A percentile compares a stretch with the other conserved stretches of the same genome.
Evolutionary conservation across 2,329 filamentous ascomycete species (phyloP).

Genomic region (Aspergillus jensenii): DNA sequence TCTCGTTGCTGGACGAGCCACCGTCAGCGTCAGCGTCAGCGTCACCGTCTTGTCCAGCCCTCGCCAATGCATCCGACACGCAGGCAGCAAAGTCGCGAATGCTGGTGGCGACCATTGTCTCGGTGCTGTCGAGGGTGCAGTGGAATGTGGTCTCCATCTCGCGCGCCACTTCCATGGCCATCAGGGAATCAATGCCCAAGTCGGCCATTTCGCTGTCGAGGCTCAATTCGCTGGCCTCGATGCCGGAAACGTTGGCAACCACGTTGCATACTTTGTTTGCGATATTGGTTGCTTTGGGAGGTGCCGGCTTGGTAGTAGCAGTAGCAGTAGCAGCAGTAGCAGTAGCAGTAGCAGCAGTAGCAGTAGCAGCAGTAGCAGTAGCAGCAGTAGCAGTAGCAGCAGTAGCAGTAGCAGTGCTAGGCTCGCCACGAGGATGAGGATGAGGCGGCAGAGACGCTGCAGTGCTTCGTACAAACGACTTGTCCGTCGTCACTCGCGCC

Average conservation of each 20-base stretch:
- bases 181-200: conserved; percentile 13
- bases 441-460: background rate
- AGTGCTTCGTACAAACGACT: background rate
- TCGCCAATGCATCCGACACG: background rate
- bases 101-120: conserved; percentile 4
- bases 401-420: background rate
- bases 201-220: conserved; percentile 40
- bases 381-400: background rate
- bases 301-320: background rate
- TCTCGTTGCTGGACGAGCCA: background rate
- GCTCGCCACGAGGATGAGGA: background rate
- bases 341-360: background rate
- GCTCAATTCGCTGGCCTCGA: conserved; percentile 41
- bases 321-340: background rate
- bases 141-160: conserved; percentile 6
- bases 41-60: background rate
- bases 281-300: background rate
- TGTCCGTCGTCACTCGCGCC: background rate
- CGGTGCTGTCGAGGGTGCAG: background rate
- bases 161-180: conserved; percentile 14
- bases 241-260: conserved; percentile 26
- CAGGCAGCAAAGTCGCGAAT: conserved; percentile 3
- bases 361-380: background rate
- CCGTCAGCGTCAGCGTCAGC: background rate
- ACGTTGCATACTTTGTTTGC: background rate